Evolutionary conservation across 768 basidiomycete genomes (phyloP).

Genomic region (Hydnomerulius pinastri): DNA sequence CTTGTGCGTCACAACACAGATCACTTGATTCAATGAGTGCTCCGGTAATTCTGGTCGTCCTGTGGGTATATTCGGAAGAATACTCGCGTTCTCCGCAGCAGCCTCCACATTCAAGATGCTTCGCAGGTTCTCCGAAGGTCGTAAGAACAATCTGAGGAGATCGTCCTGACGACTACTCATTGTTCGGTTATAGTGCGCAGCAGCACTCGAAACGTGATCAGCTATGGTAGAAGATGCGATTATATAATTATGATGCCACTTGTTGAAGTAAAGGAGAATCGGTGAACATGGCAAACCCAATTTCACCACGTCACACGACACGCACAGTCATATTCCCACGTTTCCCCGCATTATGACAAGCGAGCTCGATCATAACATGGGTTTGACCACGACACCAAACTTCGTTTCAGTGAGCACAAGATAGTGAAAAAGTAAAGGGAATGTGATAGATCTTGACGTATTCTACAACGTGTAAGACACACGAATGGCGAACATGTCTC

Average conservation of each 20-base stretch:
- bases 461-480: conserved; percentile 1
- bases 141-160: conserved; percentile 27
- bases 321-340: conserved; percentile 29
- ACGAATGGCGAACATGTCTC: background rate
- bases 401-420: background rate
- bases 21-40: conserved; percentile 9
- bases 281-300: too few relatives aligned
- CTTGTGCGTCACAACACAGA: conserved; percentile 54
- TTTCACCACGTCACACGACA: conserved; percentile 11
- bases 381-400: background rate
- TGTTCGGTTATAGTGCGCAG: background rate
- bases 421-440: background rate
- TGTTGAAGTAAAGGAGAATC: too few relatives aligned
- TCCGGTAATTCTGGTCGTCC: background rate
- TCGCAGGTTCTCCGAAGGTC: conserved; percentile 47
- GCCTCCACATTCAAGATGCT: conserved; percentile 43
- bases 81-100: conserved; percentile 6
- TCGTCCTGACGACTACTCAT: conserved; percentile 18
- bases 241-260: background rate
- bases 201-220: too few relatives aligned
- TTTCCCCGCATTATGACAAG: conserved; percentile 24
- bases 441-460: background rate
- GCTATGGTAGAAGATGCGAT: background rate
- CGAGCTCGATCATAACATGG: too few relatives aligned
- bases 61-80: background rate